Evolutionary conservation across 2,329 filamentous ascomycete species (phyloP).

Genomic region (Clonostachys chloroleuca): DNA sequence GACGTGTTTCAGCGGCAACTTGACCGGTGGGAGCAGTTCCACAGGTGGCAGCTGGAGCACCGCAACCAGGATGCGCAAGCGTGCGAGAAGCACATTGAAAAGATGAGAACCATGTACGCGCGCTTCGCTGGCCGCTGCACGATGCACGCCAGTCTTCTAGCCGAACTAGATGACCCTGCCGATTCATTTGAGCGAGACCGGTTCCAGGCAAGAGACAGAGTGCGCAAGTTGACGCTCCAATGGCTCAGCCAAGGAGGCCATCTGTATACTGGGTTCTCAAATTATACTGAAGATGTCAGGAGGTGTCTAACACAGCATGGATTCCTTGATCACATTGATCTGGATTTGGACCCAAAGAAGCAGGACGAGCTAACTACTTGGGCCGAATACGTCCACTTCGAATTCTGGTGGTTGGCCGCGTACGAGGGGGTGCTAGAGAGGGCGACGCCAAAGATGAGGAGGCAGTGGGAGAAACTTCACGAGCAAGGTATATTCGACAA

Average conservation of each 20-base stretch:
- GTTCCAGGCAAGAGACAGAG: not conserved
- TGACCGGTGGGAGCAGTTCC: constrained; percentile 19
- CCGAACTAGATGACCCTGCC: not conserved
- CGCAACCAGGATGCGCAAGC: constrained; percentile 9
- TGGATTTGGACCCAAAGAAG: constrained; percentile 16
- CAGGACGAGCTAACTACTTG: constrained; percentile 26
- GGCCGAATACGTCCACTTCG: constrained; percentile 28
- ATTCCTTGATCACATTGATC: constrained; percentile 17
- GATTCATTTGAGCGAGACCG: not conserved
- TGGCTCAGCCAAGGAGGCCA: not conserved
- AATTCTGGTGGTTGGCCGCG: constrained; percentile 14
- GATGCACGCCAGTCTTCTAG: not conserved
- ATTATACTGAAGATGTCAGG: constrained; percentile 16
- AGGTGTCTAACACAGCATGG: constrained; percentile 16
- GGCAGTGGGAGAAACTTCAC: constrained; percentile 23
- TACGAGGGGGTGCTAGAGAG: constrained; percentile 9
- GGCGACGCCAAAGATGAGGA: constrained; percentile 13
- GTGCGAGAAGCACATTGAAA: too few relatives aligned
- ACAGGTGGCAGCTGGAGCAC: constrained; percentile 19
- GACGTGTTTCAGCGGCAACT: constrained; percentile 16
- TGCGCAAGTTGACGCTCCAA: not conserved
- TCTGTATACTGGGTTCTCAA: constrained; percentile 7
- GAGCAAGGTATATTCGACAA: constrained; percentile 16
- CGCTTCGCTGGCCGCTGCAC: constrained; percentile 7
- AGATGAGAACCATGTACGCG: too few relatives aligned